Percentiles rank a stretch among this genome's conserved stretches.
Conservation (phyloP, 352 stramenopile species). For the Phytophthora citrophthora region DNA sequence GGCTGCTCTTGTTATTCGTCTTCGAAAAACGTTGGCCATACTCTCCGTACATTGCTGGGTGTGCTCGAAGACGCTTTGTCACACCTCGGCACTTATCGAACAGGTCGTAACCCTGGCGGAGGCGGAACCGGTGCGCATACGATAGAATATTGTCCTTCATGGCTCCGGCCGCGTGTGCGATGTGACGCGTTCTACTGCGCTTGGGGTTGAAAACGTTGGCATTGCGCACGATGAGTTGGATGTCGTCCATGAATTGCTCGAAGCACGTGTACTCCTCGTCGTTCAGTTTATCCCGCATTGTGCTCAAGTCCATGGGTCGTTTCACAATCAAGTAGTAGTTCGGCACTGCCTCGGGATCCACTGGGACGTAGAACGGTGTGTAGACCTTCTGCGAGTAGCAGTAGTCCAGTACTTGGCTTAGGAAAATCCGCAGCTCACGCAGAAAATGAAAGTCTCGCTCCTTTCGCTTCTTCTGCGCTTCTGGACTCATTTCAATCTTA, state of each 20-base stretch:
- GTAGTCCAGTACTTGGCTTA: conserved; percentile 86
- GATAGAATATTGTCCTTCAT: conserved; percentile 93
- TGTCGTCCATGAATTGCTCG: conserved; percentile 88
- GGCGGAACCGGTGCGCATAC: conserved; percentile 87
- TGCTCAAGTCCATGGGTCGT: conserved; percentile 87
- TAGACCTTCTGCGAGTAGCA: conserved; percentile 75
- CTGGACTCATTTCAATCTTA: conserved; percentile 37
- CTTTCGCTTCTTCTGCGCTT: conserved; percentile 53
- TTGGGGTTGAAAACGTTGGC: conserved; percentile 92
- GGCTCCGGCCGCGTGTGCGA: conserved; percentile 78
- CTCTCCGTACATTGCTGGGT: conserved; percentile 53
- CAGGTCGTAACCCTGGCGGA: conserved; percentile 88
- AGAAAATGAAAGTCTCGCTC: conserved; percentile 86
- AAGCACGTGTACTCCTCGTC: conserved; percentile 90
- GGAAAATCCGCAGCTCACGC: conserved; percentile 89
- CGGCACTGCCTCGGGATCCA: conserved; percentile 80
- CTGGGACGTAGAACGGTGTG: conserved; percentile 70
- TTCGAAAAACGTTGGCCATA: conserved; percentile 35
- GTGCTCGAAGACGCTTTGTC: conserved; percentile 63
- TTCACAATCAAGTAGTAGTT: conserved; percentile 92
- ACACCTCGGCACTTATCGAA: conserved; percentile 88
- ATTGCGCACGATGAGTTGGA: conserved; percentile 89
- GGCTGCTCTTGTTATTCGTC: conserved; percentile 13
- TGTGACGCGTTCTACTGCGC: conserved; percentile 69
- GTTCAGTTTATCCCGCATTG: conserved; percentile 91